Percentiles rank a stretch among this genome's conserved stretches.
Conservation (phyloP, 345 rosid species). For the Barbarea vulgaris region DNA sequence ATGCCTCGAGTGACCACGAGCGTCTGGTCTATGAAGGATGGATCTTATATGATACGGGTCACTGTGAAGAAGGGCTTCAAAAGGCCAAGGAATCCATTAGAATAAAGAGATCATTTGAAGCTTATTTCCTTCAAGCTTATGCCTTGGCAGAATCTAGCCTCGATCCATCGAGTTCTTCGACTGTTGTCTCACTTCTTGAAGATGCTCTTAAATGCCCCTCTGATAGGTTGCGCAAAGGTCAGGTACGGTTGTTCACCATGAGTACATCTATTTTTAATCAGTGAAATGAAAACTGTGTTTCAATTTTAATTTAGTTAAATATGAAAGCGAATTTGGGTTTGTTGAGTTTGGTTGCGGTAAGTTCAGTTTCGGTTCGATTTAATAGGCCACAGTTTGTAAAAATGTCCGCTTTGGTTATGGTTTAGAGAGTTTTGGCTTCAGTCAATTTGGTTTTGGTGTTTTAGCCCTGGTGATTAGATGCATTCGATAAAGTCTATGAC, state of each 20-base stretch:
- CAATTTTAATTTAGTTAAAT: neutral
- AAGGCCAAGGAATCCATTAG: constrained; percentile 89
- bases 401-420: neutral
- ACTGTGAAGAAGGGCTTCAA: constrained; percentile 88
- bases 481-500: neutral
- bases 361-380: neutral
- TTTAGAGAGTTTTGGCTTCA: neutral
- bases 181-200: constrained; percentile 90
- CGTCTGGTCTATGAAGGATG: constrained; percentile 96
- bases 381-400: neutral
- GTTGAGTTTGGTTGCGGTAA: neutral
- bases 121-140: constrained; percentile 97
- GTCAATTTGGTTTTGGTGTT: neutral
- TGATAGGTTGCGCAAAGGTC: constrained; percentile 97
- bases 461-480: neutral
- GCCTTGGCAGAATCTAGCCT: constrained; percentile 94
- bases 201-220: constrained; percentile 96
- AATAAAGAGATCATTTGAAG: constrained; percentile 91
- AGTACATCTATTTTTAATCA: neutral
- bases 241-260: constrained; percentile 55
- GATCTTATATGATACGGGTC: constrained; percentile 96
- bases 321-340: neutral
- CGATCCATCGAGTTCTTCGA: constrained; percentile 76
- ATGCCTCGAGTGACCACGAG: constrained; percentile 87
- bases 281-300: neutral